Conservation (phyloP, 495 filamentous ascomycete species). For the Annulohypoxylon nitens region DNA sequence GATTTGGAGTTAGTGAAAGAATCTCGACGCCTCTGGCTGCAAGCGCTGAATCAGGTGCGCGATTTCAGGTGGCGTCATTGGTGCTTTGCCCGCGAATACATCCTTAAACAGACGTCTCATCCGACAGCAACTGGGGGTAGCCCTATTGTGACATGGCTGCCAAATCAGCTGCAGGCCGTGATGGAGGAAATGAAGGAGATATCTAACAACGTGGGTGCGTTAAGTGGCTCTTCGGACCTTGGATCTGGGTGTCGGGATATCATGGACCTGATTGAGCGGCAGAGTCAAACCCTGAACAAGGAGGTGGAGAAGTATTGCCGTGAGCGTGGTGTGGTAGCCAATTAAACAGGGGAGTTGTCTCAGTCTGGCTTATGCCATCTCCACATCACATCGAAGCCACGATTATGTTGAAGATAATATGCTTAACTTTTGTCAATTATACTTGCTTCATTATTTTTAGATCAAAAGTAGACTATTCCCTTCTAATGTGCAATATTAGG, state of each 20-base stretch:
- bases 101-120: constrained; percentile 83
- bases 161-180: constrained; percentile 84
- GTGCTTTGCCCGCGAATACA: constrained; percentile 95
- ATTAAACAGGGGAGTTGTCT: constrained; percentile 8
- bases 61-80: constrained; percentile 95
- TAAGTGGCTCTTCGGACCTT: constrained; percentile 50
- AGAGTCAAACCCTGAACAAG: constrained; percentile 76
- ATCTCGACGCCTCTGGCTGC: constrained; percentile 71
- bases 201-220: constrained; percentile 63
- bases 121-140: constrained; percentile 92
- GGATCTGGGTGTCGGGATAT: constrained; percentile 64
- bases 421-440: neutral
- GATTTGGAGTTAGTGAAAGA: constrained; percentile 54
- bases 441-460: neutral
- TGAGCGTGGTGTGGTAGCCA: constrained; percentile 68
- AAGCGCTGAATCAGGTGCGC: constrained; percentile 82
- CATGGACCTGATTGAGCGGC: constrained; percentile 77
- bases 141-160: constrained; percentile 92
- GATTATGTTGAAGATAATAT: neutral
- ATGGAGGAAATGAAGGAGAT: constrained; percentile 79
- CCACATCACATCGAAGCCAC: neutral
- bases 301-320: constrained; percentile 86
- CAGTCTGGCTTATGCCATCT: neutral
- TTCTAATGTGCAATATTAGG: too few relatives aligned
- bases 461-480: too few relatives aligned